A percentile compares a stretch with the other conserved stretches of the same genome.
Evolutionary conservation across 768 basidiomycete species (phyloP).

Genomic region (Neoboletus brunneissimus): DNA sequence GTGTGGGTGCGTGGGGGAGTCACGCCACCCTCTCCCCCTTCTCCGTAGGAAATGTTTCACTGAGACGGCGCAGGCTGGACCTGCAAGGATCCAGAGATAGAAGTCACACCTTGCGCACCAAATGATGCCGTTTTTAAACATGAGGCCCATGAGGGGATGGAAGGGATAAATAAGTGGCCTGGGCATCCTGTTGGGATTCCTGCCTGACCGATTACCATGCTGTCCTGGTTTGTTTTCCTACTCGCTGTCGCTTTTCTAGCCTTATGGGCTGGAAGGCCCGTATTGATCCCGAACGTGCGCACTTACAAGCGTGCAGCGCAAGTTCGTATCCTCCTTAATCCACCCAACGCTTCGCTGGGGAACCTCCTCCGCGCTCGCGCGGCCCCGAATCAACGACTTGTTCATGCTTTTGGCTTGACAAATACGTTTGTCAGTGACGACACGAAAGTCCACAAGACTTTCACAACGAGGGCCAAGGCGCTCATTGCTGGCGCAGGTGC

Average conservation of each 20-base stretch:
- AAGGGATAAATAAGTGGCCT: conserved; percentile 10
- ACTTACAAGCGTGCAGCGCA: conserved; percentile 4
- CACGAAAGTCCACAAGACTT: conserved; percentile 25
- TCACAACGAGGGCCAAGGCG: conserved; percentile 22
- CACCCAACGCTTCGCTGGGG: conserved; percentile 7
- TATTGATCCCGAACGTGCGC: conserved; percentile 1
- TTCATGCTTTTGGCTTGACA: conserved; percentile 31
- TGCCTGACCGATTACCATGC: conserved; percentile 1
- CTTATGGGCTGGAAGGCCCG: not conserved
- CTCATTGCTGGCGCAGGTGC: conserved; percentile 11
- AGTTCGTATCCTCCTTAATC: conserved; percentile 16
- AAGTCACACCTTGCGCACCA: not conserved
- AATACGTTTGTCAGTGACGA: conserved; percentile 54
- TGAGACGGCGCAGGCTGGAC: not conserved
- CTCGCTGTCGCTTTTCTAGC: not conserved
- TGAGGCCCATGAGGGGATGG: not conserved
- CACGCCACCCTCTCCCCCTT: not conserved
- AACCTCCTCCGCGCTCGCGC: conserved; percentile 21
- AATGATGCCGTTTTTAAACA: not conserved
- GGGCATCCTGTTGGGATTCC: not conserved
- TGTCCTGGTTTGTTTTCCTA: not conserved
- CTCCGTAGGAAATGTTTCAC: not conserved
- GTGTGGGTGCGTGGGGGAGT: not conserved
- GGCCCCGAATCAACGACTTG: conserved; percentile 21
- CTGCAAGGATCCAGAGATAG: not conserved